Conservation (phyloP, 1,284 basidiomycete genomes). For the Farysia itapuensis region DNA sequence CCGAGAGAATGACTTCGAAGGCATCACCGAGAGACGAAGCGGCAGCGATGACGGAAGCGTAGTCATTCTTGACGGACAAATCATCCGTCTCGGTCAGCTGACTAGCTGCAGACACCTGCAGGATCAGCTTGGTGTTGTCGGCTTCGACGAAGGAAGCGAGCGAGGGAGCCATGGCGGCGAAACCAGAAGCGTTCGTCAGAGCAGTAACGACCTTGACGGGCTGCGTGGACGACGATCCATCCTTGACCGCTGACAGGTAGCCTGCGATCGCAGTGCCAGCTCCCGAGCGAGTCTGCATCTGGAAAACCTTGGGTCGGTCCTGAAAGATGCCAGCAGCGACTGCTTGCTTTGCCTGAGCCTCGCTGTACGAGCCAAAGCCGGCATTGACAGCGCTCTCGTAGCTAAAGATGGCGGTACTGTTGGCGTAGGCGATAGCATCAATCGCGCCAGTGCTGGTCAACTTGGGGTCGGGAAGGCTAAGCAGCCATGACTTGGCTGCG, state of each 20-base stretch:
- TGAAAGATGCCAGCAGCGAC: slow-evolving; percentile 28
- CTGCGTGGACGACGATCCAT: slow-evolving; percentile 26
- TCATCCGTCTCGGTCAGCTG: slow-evolving; percentile 43
- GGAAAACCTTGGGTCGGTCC: slow-evolving; percentile 47
- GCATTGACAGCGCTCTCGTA: slow-evolving; percentile 56
- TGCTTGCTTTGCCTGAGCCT: slow-evolving; percentile 41
- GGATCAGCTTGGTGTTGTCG: slow-evolving; percentile 47
- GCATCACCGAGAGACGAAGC: slow-evolving; percentile 44
- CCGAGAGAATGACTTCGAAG: slow-evolving; percentile 54
- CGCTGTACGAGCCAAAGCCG: slow-evolving; percentile 51
- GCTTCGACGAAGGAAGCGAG: slow-evolving; percentile 36
- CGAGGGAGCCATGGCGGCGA: slow-evolving; percentile 56
- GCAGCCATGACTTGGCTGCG: slow-evolving; percentile 43
- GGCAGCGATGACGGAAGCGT: slow-evolving; percentile 53
- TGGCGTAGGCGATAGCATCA: slow-evolving; percentile 52
- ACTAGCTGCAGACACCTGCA: slow-evolving; percentile 55
- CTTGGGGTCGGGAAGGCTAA: slow-evolving; percentile 31
- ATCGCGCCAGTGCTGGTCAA: slow-evolving; percentile 47
- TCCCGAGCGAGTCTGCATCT: slow-evolving; percentile 66
- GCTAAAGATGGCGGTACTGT: slow-evolving; percentile 54
- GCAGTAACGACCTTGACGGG: slow-evolving; percentile 47
- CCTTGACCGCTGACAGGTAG: slow-evolving; percentile 45
- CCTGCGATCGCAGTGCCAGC: slow-evolving; percentile 62
- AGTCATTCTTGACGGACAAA: slow-evolving; percentile 53
- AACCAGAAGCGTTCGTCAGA: slow-evolving; percentile 54